phyloP scores from a whole-genome alignment of 1,284 basidiomycete species.

The Cutaneotrichosporon sp. region DNA sequence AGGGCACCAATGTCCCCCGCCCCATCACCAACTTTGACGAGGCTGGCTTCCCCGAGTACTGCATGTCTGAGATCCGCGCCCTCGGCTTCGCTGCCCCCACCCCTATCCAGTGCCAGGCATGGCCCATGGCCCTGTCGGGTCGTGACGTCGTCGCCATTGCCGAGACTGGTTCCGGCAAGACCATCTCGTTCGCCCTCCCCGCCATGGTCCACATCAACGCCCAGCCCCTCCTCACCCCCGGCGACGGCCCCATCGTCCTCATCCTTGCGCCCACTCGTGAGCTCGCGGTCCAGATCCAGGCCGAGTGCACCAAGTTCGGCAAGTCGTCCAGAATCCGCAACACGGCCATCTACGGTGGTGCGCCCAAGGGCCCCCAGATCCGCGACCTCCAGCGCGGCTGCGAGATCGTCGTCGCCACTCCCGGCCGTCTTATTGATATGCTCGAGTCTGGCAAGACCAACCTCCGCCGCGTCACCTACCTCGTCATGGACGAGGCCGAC shows the following conservation, averaged over 20 bases:
- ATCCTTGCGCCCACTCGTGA: slow-evolving; percentile 98
- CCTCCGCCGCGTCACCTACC: slow-evolving; percentile 90
- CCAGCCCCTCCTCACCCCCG: slow-evolving; percentile 88
- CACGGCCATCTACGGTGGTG: slow-evolving; percentile 97
- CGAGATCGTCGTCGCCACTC: slow-evolving; percentile 96
- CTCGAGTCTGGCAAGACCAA: slow-evolving; percentile 95
- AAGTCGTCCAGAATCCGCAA: slow-evolving; percentile 96
- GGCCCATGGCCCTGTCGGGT: slow-evolving; percentile 95
- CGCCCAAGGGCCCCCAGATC: slow-evolving; percentile 97
- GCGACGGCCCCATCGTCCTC: slow-evolving; percentile 95
- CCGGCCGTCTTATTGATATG: slow-evolving; percentile 95
- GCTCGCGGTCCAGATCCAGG: slow-evolving; percentile 97
- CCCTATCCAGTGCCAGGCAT: slow-evolving; percentile 96
- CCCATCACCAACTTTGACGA: slow-evolving; percentile 93
- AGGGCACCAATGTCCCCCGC: slow-evolving; percentile 84
- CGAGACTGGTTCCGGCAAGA: slow-evolving; percentile 95
- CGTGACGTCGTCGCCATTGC: slow-evolving; percentile 96
- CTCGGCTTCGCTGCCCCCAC: slow-evolving; percentile 90
- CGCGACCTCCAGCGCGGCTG: slow-evolving; percentile 95
- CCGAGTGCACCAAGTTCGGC: slow-evolving; percentile 98
- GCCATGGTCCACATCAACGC: slow-evolving; percentile 99
- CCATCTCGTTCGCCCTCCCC: slow-evolving; percentile 95
- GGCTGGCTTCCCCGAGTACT: slow-evolving; percentile 93
- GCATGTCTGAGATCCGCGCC: slow-evolving; percentile 87
- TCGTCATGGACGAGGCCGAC: slow-evolving; percentile 99